Percentiles rank a stretch among this genome's conserved stretches.
Evolutionary conservation across 768 basidiomycete genomes (phyloP).

Genomic region (Mycena olivaceomarginata): DNA sequence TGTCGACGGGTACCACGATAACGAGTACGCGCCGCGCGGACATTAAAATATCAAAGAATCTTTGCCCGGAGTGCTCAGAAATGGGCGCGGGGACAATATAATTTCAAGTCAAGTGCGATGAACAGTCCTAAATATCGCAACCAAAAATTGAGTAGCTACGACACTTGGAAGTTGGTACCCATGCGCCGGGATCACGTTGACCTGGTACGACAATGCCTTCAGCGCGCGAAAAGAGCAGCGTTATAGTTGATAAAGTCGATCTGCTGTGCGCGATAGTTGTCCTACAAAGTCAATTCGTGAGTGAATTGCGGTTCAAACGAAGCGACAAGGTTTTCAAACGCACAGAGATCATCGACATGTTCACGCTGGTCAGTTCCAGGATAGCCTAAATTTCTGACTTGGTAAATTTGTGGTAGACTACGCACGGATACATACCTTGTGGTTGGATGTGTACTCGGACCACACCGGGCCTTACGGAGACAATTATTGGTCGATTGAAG

Average conservation of each 20-base stretch:
- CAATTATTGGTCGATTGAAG: not conserved
- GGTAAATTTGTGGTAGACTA: not conserved
- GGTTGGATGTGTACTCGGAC: conserved; percentile 2
- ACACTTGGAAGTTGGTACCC: too few relatives aligned
- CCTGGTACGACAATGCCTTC: not conserved
- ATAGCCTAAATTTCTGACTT: not conserved
- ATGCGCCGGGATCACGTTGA: too few relatives aligned
- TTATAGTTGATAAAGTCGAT: conserved; percentile 8
- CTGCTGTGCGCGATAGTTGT: conserved; percentile 8
- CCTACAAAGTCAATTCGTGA: not conserved
- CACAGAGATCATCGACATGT: conserved; percentile 2
- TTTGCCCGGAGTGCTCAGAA: too few relatives aligned
- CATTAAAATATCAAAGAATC: too few relatives aligned
- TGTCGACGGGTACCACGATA: too few relatives aligned
- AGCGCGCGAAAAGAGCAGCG: not conserved
- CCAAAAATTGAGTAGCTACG: too few relatives aligned
- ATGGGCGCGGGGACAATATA: too few relatives aligned
- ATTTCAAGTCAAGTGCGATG: too few relatives aligned
- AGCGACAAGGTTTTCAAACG: not conserved
- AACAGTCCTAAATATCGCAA: too few relatives aligned
- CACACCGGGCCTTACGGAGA: conserved; percentile 13
- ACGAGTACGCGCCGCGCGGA: too few relatives aligned
- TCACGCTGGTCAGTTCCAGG: conserved; percentile 1
- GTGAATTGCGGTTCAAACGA: not conserved
- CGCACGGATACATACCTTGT: conserved; percentile 2